Conservation (phyloP, 139 green algal genomes). For the Chlamydomonas incerta region DNA sequence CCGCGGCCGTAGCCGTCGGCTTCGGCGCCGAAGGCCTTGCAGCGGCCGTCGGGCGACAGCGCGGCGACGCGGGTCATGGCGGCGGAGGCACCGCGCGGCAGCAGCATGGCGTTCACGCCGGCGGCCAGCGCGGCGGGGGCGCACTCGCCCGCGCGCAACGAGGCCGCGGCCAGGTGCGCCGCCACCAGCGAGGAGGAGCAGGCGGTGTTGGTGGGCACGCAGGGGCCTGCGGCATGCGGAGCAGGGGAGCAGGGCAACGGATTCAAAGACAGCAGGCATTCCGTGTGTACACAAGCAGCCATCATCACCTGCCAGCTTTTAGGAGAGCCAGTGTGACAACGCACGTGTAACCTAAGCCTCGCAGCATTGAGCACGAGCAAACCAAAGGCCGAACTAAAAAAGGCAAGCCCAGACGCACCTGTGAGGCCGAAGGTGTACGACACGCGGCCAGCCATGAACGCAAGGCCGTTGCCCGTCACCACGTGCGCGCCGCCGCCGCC, state of each 20-base stretch:
- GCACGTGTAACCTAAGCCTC: no score
- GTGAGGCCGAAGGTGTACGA: conserved; percentile 86
- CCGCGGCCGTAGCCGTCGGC: conserved; percentile 89
- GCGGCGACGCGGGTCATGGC: conserved; percentile 78
- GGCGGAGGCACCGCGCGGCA: conserved; percentile 67
- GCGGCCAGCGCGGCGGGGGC: conserved; percentile 54
- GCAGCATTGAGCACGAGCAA: no score
- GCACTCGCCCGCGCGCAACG: conserved; percentile 49
- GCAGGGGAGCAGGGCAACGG: background rate
- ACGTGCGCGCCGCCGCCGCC: conserved; percentile 42
- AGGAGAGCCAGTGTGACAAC: no score
- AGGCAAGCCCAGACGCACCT: conserved; percentile 6
- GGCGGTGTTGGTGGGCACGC: conserved; percentile 86
- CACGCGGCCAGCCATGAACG: conserved; percentile 84
- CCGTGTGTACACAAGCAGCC: no score
- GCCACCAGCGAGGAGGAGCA: conserved; percentile 91
- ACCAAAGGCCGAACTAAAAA: no score
- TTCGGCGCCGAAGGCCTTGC: conserved; percentile 86
- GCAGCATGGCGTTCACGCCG: conserved; percentile 83
- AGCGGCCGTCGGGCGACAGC: conserved; percentile 78
- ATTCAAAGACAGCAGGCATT: background rate
- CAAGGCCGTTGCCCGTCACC: conserved; percentile 80
- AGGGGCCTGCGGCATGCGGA: conserved; percentile 58
- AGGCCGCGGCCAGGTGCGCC: conserved; percentile 73
- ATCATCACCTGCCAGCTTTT: no score